A percentile compares a stretch with the other conserved stretches of the same genome.
phyloP scores from a whole-genome alignment of 2,329 filamentous ascomycete genomes.

The Anthostomella pinea region DNA sequence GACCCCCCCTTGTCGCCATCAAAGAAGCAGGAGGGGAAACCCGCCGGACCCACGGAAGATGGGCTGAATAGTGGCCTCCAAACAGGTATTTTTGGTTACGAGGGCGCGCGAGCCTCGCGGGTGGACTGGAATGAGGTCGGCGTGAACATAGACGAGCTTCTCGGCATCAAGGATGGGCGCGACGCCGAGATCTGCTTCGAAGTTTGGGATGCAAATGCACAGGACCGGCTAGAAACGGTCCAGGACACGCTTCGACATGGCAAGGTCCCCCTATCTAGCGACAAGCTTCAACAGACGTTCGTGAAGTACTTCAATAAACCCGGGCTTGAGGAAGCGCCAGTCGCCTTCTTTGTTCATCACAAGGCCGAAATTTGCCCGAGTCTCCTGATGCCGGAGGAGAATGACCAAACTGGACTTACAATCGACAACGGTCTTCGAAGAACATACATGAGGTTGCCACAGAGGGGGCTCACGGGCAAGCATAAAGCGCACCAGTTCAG shows the following conservation, averaged over 20 bases:
- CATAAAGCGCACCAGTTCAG: conserved; percentile 21
- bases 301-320: too few species aligned
- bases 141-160: conserved; percentile 11
- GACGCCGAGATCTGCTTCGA: conserved; percentile 19
- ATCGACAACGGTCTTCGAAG: too few species aligned
- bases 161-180: conserved; percentile 7
- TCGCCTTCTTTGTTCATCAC: conserved; percentile 17
- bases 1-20: too few species aligned
- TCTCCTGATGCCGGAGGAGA: conserved; percentile 2
- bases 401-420: too few species aligned
- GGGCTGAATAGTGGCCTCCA: too few species aligned
- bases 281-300: too few species aligned
- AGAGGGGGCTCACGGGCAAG: not conserved
- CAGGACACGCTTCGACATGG: conserved; percentile 11
- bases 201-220: conserved; percentile 10
- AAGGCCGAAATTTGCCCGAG: conserved; percentile 12
- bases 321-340: not conserved
- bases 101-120: conserved; percentile 5
- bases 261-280: too few species aligned
- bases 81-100: conserved; percentile 7
- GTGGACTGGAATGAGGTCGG: conserved; percentile 10
- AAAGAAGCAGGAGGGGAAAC: too few species aligned
- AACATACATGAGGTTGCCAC: conserved; percentile 25
- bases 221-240: conserved; percentile 1
- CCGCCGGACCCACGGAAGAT: too few species aligned